Percentiles rank a stretch among this genome's conserved stretches.
Conservation (phyloP, 2,329 filamentous ascomycete genomes). For the Chaetomiaceae sp. region DNA sequence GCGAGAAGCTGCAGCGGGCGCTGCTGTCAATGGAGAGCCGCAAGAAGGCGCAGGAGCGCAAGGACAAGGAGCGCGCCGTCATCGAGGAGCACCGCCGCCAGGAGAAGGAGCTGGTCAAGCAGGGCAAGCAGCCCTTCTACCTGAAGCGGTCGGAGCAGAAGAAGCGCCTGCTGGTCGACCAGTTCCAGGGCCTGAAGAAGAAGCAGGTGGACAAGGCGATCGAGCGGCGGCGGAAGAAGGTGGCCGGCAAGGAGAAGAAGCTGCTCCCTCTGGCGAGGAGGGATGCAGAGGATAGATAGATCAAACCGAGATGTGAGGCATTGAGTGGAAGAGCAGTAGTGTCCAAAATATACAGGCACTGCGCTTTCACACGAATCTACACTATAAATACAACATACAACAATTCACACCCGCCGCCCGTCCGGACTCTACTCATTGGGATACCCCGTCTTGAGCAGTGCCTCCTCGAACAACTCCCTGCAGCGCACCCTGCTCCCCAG, state of each 20-base stretch:
- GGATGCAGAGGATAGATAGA: conserved; percentile 26
- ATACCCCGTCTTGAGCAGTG: conserved; percentile 34
- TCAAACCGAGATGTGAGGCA: not conserved
- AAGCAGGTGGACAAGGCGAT: conserved; percentile 79
- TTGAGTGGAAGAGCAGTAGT: not conserved
- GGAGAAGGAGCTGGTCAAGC: conserved; percentile 77
- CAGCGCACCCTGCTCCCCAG: conserved; percentile 79
- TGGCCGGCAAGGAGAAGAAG: conserved; percentile 77
- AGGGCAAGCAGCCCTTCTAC: conserved; percentile 91
- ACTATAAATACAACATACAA: not conserved
- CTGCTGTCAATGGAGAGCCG: conserved; percentile 74
- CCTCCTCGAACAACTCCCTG: conserved; percentile 68
- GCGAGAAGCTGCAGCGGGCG: conserved; percentile 64
- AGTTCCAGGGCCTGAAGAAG: conserved; percentile 77
- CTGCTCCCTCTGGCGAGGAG: conserved; percentile 55
- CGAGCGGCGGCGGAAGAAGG: conserved; percentile 85
- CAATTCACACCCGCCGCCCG: not conserved
- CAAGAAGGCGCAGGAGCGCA: conserved; percentile 62
- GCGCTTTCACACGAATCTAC: not conserved
- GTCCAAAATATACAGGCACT: not conserved
- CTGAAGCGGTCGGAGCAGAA: conserved; percentile 90
- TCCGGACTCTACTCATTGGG: not conserved
- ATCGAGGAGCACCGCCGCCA: conserved; percentile 68
- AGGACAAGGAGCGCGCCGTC: conserved; percentile 64
- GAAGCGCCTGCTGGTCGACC: conserved; percentile 72